phyloP scores from a whole-genome alignment of 2,329 filamentous ascomycete genomes.

The Penicillium psychrosexuale region DNA sequence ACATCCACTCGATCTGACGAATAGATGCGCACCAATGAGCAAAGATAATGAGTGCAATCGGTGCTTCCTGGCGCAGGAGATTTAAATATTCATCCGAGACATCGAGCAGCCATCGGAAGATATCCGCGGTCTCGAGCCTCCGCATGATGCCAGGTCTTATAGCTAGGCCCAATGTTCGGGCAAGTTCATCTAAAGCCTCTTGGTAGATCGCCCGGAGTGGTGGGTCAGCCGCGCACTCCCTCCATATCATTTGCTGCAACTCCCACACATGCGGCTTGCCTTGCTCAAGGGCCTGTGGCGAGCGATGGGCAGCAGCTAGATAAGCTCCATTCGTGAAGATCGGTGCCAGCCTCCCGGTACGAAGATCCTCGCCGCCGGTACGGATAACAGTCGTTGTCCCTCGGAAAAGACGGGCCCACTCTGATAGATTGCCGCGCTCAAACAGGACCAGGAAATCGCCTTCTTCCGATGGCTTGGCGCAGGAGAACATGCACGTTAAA shows the following conservation, averaged over 20 bases:
- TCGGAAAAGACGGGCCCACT: constrained; percentile 41
- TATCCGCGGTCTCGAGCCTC: constrained; percentile 18
- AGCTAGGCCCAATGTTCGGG: constrained; percentile 6
- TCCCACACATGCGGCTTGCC: constrained; percentile 12
- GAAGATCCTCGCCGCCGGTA: constrained; percentile 22
- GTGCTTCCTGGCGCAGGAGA: constrained; percentile 1
- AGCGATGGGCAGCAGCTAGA: background rate
- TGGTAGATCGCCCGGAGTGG: constrained; percentile 7
- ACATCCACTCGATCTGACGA: constrained; percentile 20
- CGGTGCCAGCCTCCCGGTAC: constrained; percentile 6
- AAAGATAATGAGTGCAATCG: constrained; percentile 15
- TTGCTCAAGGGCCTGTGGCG: background rate
- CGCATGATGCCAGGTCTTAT: background rate
- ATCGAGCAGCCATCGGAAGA: constrained; percentile 21
- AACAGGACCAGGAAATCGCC: constrained; percentile 37
- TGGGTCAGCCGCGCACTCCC: constrained; percentile 2
- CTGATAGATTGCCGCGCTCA: constrained; percentile 32
- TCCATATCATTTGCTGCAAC: constrained; percentile 8
- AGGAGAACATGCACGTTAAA: constrained; percentile 37
- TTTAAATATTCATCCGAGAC: constrained; percentile 15
- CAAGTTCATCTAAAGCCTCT: constrained; percentile 16
- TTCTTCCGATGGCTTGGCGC: constrained; percentile 35
- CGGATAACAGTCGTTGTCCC: constrained; percentile 37
- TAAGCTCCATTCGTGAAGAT: constrained; percentile 16
- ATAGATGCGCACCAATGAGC: constrained; percentile 16